Base-by-base conservation (phyloP, 768 basidiomycete species). In the Lactifluus pinguis region DNA sequence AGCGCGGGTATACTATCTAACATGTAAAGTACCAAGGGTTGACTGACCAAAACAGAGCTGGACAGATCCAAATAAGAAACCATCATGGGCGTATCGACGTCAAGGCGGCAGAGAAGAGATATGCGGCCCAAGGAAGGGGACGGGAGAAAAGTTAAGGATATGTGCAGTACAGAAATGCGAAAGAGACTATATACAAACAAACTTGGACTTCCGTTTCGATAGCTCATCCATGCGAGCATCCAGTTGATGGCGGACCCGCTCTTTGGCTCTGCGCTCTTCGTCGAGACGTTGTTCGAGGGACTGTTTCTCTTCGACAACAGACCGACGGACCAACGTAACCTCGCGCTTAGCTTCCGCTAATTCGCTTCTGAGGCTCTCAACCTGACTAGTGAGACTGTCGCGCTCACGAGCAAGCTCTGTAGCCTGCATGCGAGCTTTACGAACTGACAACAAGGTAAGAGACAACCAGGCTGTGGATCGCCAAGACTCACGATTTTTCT, bases 351-450 rank as follows among this genome's bases (percentile, higher is more conserved):
- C 81, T 63, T 91, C 87, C 53, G 80, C 74, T 29, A 95, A 80
- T 72, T 95, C 90, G 58, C 72, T 79, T 50, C 87, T 83, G 32
- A 94, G 79, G 36, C 77, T 70, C 38, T 86, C 84, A 59, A 89
- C 73, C 72, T 90, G 85, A 48, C 72, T 68, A 61, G 76, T 85
- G 57, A 90, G 76, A 42, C 80, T 79, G 72, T 95, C 93, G 49
- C 93, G 84, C 72, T 95, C 93, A 53, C 88, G 81, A 10, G 87
- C 88, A 42, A 94, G 75, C 69, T 95, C 93, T 57, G 89, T 92
- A 19, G 92, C 90, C 71, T 95, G 93, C 84, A 92, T 87, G 41
- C 93, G 89, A 6, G 92, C 88, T 74, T 95, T 95, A 62, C 94
- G 89, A 57, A 95, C 90, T 93, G 68, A 57, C 34, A 55, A 14